Base-by-base conservation (phyloP, 1,139 yeast genomes). In the Pichia terricola region DNA sequence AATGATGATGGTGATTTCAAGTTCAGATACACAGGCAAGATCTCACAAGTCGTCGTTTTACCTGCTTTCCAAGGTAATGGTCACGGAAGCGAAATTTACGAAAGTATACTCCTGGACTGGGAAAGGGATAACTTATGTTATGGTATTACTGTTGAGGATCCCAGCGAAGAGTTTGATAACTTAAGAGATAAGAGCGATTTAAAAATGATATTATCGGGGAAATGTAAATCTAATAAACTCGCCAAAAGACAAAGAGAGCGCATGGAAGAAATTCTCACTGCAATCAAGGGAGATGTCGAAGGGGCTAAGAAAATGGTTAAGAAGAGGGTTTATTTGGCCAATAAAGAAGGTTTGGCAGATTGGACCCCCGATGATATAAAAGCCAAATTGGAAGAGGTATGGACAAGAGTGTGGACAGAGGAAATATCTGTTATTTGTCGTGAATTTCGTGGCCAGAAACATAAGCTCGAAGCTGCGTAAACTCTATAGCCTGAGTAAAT, bases 81-180 rank as follows among this genome's bases (percentile, higher is more conserved):
- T 1, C 77, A 81, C 46, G 98, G 98, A 2, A 75, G 78, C 2
- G 61, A 64, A 26, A 66, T 91, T 37, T 91, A 91, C 61, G 64
- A 67, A 11, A 53, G 71, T 1, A 64, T 91, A 6, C 70, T 74
- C 45, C 64, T 69, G 1, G 50, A 61, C 37, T 87, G 95, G 84
- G 54, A 69, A 5, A 53, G 57, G 0, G 82, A 84, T 50, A 56
- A 62, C 0, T 51, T 59, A 3, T 76, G 88, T n/a, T 64, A 68
- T 35, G 95, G 89, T 56, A 72, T 91, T 37, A 88, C 91, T 0
- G 89, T 94, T 8, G 98, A 91, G 60, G 98, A 94, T 60, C 98
- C 98, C 3, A 86, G 84, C 58, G 96, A 89, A 60, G 78, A 79
- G 38, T 91, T 91, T 64, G 98, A 91, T 58, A 95, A 86, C 58